These are phyloP conservation scores for Trichoderma orchidacearum DNA, from an alignment of 495 filamentous ascomycete species.

Conservation along the genomic window DNA sequence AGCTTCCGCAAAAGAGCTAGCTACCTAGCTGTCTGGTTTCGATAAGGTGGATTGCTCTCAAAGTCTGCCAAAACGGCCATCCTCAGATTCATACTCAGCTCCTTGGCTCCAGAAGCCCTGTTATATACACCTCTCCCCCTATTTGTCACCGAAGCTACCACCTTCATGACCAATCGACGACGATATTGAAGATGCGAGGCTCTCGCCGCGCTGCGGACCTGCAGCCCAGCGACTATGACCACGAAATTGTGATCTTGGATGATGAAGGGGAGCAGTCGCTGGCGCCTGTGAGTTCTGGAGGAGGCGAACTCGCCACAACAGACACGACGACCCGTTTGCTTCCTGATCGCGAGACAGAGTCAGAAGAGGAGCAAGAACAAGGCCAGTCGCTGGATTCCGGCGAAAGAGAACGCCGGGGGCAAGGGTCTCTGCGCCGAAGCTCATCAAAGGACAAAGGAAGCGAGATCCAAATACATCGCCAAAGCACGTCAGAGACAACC, in stretches of 20 bases:
- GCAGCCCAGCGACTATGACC: constrained; percentile 43
- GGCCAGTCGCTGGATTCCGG: background rate
- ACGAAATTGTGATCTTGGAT: constrained; percentile 47
- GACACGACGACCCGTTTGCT: background rate
- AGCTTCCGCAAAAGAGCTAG: too few relatives aligned
- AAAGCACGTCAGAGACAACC: background rate
- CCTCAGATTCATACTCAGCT: background rate
- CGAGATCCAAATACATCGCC: background rate
- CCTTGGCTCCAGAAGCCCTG: background rate
- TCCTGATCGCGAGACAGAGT: background rate
- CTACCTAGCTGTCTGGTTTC: too few relatives aligned
- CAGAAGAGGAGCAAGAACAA: background rate
- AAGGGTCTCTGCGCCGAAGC: background rate
- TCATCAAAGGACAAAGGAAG: background rate
- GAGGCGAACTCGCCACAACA: background rate
- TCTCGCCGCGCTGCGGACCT: constrained; percentile 34
- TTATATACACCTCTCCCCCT: background rate
- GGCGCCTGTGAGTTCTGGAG: background rate
- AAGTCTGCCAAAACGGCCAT: too few relatives aligned
- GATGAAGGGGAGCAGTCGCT: constrained; percentile 8
- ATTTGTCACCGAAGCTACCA: background rate
- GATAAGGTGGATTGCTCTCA: too few relatives aligned
- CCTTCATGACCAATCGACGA: background rate
- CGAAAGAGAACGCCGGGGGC: background rate
- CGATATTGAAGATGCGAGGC: constrained; percentile 23